Base-by-base conservation (phyloP, 768 basidiomycete genomes). In the Tricholoma matsutake region DNA sequence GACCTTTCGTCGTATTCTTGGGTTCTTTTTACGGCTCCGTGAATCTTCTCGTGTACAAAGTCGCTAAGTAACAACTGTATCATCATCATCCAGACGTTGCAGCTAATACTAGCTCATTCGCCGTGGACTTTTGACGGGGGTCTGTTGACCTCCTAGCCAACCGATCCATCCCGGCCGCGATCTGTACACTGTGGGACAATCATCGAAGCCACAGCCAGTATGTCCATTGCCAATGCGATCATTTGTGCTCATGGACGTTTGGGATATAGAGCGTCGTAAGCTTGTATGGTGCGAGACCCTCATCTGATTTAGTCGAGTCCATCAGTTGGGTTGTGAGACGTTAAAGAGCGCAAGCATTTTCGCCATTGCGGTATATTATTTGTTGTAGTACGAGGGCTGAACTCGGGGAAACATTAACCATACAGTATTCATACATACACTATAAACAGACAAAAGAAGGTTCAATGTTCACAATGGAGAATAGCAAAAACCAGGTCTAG, bases 31-130 rank as follows among this genome's bases (percentile, higher is more conserved):
- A 54, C 45, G 47, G 56, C 57, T 35, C 25, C 58, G 49, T 37
- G 59, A 35, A 32, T 34, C 35, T 56, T 39, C 52, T 60, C 52
- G 43, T 59, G 58, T 45, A 58, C 34, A 55, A 41, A 59, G 64
- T 64, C 65, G 70, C 64, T 71, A 59, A 71, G 70, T 71, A 69
- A 63, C 60, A 53, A 63, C 47, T 35, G 47, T 63, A 64, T 64
- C 62, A 60, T 64, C 62, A 60, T 41, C 58, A 56, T 54, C 51
- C 39, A 49, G 56, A 57, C 58, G 54, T 63, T 45, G 20, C 43
- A 55, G 51, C 51, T 53, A 53, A 53, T 53, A 53, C 51, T 3
- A 53, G 28, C 31, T 53, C 51, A 53, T 53, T 53, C n/a, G 51
- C 29, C 16, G 31, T 53, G 51, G 47, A 13, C 13, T 22, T 25